Conservation (phyloP, 148 eudicot species). For the Nepenthes gracilis region DNA sequence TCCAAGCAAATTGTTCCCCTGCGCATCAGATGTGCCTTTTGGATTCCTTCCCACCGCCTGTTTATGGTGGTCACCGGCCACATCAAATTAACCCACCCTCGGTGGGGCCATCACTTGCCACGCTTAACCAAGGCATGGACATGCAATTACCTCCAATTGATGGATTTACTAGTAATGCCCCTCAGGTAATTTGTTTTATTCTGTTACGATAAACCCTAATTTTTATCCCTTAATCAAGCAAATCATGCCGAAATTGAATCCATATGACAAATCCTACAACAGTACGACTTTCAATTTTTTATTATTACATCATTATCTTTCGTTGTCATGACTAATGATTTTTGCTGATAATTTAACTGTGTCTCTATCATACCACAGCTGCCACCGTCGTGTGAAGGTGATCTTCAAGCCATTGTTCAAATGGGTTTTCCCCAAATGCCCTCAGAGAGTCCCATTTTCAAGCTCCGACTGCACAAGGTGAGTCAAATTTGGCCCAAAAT, state of each 20-base stretch:
- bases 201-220: no score
- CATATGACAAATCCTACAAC: no score
- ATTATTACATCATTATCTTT: neutral
- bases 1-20: constrained; percentile 33
- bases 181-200: constrained; percentile 31
- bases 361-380: constrained; percentile 20
- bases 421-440: constrained; percentile 49
- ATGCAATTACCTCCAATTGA: constrained; percentile 39
- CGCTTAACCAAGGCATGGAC: constrained; percentile 18
- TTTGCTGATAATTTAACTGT: neutral
- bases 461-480: no score
- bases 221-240: no score
- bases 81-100: constrained; percentile 32
- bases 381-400: constrained; percentile 52
- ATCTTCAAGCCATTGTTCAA: constrained; percentile 69
- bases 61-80: constrained; percentile 25
- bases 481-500: no score
- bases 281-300: neutral
- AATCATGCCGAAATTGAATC: no score
- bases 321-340: neutral
- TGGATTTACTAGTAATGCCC: constrained; percentile 27
- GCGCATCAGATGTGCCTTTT: constrained; percentile 37
- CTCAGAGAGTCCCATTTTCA: neutral
- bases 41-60: constrained; percentile 37
- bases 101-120: constrained; percentile 30